phyloP scores from a whole-genome alignment of 768 basidiomycete species.

The Tremella yokohamensis region DNA sequence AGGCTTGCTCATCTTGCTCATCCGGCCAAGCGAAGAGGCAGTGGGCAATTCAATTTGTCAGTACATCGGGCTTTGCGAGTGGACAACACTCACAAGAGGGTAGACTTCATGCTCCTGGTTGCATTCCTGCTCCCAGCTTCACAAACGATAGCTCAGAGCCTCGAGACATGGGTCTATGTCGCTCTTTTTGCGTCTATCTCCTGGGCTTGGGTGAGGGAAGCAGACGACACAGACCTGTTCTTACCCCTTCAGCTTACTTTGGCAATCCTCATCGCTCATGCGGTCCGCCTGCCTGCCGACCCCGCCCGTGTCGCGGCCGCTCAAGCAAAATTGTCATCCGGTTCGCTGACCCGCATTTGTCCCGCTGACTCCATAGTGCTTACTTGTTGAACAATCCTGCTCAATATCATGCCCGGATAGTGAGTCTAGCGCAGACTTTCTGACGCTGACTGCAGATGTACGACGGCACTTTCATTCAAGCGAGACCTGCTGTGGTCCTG shows the following conservation, averaged over 20 bases:
- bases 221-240: background rate
- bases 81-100: background rate
- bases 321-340: constrained; percentile 21
- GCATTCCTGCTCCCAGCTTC: constrained; percentile 45
- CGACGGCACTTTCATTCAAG: constrained; percentile 47
- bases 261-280: constrained; percentile 38
- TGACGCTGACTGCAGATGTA: constrained; percentile 27
- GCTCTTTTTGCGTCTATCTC: constrained; percentile 41
- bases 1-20: constrained; percentile 39
- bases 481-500: constrained; percentile 36
- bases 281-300: constrained; percentile 28
- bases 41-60: constrained; percentile 47
- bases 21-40: constrained; percentile 26
- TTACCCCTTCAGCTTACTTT: constrained; percentile 19
- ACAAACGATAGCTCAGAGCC: constrained; percentile 40
- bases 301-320: constrained; percentile 21
- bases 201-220: constrained; percentile 45
- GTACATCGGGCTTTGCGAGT: constrained; percentile 7
- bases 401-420: constrained; percentile 12
- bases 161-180: constrained; percentile 42
- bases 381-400: constrained; percentile 9
- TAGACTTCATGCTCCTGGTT: constrained; percentile 40
- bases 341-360: background rate
- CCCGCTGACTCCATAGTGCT: constrained; percentile 9
- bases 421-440: constrained; percentile 9